Evolutionary conservation across 2,329 filamentous ascomycete genomes (phyloP).

Genomic region (Cytospora schulzeri): DNA sequence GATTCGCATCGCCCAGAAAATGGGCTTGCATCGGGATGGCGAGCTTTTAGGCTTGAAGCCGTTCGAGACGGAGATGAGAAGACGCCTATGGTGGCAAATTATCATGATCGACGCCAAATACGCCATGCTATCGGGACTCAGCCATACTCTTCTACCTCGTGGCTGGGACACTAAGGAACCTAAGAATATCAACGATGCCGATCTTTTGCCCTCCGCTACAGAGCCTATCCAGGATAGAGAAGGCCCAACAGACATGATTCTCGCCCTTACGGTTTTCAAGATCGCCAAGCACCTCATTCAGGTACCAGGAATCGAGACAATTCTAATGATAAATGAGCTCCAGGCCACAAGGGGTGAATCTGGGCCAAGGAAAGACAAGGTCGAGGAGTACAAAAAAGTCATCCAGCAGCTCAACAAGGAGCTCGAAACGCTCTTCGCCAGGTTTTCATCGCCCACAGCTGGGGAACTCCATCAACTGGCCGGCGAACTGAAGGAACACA

Average conservation of each 20-base stretch:
- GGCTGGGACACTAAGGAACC: constrained; percentile 60
- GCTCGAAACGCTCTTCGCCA: constrained; percentile 49
- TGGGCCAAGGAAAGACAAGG: constrained; percentile 35
- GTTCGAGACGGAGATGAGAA: constrained; percentile 69
- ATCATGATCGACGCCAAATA: constrained; percentile 60
- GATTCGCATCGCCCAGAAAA: constrained; percentile 66
- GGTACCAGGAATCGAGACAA: constrained; percentile 50
- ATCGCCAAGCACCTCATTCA: constrained; percentile 54
- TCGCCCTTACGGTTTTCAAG: constrained; percentile 53
- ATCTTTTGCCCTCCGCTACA: constrained; percentile 56
- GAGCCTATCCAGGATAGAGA: constrained; percentile 54
- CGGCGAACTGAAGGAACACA: constrained; percentile 47
- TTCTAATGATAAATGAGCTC: constrained; percentile 49
- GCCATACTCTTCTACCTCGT: constrained; percentile 52
- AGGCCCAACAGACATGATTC: constrained; percentile 64
- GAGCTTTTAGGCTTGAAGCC: constrained; percentile 57
- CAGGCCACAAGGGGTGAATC: constrained; percentile 34
- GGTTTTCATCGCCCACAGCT: constrained; percentile 53
- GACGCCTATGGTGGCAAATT: constrained; percentile 68
- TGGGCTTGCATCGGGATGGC: constrained; percentile 67
- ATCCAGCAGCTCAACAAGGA: constrained; percentile 47
- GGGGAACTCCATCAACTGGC: constrained; percentile 57
- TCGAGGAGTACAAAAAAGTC: constrained; percentile 46
- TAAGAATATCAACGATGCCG: constrained; percentile 60
- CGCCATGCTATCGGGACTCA: constrained; percentile 60